Percentiles rank a stretch among this genome's conserved stretches.
These are phyloP conservation scores for Chaetomiaceae sp. DNA, from an alignment of 2,329 filamentous ascomycete genomes.

Conservation along the genomic window DNA sequence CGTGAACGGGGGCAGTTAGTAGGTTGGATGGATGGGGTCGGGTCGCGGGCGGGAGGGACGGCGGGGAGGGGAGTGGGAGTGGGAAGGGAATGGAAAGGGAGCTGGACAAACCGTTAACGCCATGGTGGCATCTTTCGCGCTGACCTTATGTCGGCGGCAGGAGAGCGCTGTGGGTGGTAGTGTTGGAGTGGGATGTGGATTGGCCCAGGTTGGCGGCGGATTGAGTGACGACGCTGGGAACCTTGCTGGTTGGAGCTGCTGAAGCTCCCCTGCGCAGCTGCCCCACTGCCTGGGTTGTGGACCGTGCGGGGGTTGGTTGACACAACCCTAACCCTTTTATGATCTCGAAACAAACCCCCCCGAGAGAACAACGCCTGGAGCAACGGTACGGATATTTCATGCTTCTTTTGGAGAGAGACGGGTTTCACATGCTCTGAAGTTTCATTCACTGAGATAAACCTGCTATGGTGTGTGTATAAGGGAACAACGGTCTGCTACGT, in stretches of 20 bases:
- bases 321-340: too few species aligned
- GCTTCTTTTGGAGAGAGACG: too few species aligned
- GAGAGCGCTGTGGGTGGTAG: neutral
- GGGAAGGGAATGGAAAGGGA: neutral
- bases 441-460: too few species aligned
- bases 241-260: slow-evolving; percentile 17
- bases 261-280: slow-evolving; percentile 6
- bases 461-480: too few species aligned
- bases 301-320: neutral
- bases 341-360: too few species aligned
- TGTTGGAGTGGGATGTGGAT: neutral
- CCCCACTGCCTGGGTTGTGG: too few species aligned
- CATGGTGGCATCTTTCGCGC: slow-evolving; percentile 30
- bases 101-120: slow-evolving; percentile 30
- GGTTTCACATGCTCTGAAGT: too few species aligned
- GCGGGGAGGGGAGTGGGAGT: neutral
- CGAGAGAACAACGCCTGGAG: too few species aligned
- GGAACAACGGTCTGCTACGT: too few species aligned
- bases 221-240: slow-evolving; percentile 9
- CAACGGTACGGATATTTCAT: too few species aligned
- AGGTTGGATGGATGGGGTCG: neutral
- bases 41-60: neutral
- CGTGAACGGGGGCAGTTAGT: neutral
- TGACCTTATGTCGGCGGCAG: neutral
- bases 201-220: neutral